Conservation (phyloP, 495 filamentous ascomycete genomes). For the Friedmanniomyces simplex region DNA sequence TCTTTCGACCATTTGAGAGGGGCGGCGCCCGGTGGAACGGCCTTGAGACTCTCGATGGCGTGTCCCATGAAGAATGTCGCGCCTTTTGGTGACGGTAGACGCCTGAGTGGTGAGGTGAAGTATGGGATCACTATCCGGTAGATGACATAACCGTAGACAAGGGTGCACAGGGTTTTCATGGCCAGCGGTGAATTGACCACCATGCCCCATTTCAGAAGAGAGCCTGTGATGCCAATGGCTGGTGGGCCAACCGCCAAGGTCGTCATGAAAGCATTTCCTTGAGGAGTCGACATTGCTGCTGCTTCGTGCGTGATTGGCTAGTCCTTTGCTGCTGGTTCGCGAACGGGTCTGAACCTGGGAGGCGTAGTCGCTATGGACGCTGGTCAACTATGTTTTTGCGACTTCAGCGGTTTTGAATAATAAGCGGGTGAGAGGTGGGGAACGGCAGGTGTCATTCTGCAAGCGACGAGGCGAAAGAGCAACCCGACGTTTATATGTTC, state of each 20-base stretch:
- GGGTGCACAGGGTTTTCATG: background rate
- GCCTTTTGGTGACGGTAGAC: background rate
- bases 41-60: background rate
- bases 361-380: too few relatives aligned
- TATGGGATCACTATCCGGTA: background rate
- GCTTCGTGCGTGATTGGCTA: background rate
- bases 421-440: too few relatives aligned
- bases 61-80: background rate
- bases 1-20: background rate
- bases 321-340: too few relatives aligned
- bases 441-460: too few relatives aligned
- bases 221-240: background rate
- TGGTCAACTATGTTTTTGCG: too few relatives aligned
- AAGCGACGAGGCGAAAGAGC: too few relatives aligned
- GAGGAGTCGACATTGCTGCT: background rate
- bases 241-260: background rate
- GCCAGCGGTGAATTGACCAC: background rate
- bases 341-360: too few relatives aligned
- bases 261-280: background rate
- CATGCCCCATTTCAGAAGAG: background rate
- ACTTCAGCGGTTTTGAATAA: too few relatives aligned
- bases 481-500: too few relatives aligned
- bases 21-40: background rate
- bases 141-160: background rate
- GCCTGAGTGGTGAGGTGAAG: background rate